Conservation (phyloP, 371 early-diverging fungal species). For the Syncephalastrum contaminatum region DNA sequence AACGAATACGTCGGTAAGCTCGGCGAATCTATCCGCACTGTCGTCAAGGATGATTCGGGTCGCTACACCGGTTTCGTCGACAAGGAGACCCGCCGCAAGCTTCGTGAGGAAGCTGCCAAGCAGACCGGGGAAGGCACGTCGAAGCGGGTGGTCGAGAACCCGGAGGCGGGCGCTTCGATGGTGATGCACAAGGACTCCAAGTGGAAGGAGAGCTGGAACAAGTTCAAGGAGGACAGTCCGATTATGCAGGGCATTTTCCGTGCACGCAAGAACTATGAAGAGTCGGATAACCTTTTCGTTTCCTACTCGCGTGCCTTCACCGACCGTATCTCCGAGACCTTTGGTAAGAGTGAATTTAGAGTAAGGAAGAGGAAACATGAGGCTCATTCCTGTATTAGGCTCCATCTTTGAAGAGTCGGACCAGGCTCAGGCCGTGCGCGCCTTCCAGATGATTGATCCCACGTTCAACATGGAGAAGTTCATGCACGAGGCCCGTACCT, state of each 20-base stretch:
- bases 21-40: slow-evolving; percentile 67
- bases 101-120: slow-evolving; percentile 55
- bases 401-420: slow-evolving; percentile 92
- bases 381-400: slow-evolving; percentile 23
- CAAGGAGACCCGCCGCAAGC: slow-evolving; percentile 70
- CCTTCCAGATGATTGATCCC: slow-evolving; percentile 85
- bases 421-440: slow-evolving; percentile 86
- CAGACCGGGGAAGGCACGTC: slow-evolving; percentile 9
- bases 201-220: slow-evolving; percentile 91
- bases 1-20: slow-evolving; percentile 73
- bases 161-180: slow-evolving; percentile 83
- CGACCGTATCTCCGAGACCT: slow-evolving; percentile 69
- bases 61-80: slow-evolving; percentile 78
- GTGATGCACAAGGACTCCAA: slow-evolving; percentile 90
- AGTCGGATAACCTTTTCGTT: slow-evolving; percentile 88
- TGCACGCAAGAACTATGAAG: slow-evolving; percentile 78
- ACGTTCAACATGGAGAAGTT: slow-evolving; percentile 84
- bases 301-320: slow-evolving; percentile 82
- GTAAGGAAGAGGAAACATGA: not conserved
- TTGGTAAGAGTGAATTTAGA: slow-evolving; percentile 44
- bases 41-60: slow-evolving; percentile 72
- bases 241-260: slow-evolving; percentile 83
- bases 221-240: slow-evolving; percentile 88
- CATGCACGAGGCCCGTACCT: slow-evolving; percentile 87
- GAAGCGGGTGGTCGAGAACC: slow-evolving; percentile 42